Percentiles rank a stretch among this genome's conserved stretches.
Evolutionary conservation across 257 asterid species (phyloP).

Genomic region (Nicotiana knightiana): DNA sequence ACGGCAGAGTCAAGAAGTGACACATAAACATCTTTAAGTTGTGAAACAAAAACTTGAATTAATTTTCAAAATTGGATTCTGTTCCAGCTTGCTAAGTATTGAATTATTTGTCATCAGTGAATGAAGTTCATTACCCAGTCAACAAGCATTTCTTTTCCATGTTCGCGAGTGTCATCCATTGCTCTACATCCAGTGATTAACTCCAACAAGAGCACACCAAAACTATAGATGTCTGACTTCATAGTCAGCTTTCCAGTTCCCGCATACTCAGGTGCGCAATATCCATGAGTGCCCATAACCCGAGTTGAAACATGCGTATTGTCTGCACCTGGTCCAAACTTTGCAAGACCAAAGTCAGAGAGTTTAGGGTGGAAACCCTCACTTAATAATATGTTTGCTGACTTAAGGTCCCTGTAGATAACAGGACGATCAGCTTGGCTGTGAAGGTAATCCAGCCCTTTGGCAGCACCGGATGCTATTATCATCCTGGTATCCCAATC

Average conservation of each 20-base stretch:
- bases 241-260: slow-evolving; percentile 35
- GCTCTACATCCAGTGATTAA: slow-evolving; percentile 39
- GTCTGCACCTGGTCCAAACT: slow-evolving; percentile 34
- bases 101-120: background rate
- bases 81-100: background rate
- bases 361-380: slow-evolving; percentile 42
- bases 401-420: slow-evolving; percentile 44
- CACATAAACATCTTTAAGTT: background rate
- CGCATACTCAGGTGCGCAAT: slow-evolving; percentile 50
- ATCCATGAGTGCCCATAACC: slow-evolving; percentile 49
- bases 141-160: slow-evolving; percentile 12
- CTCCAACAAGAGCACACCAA: slow-evolving; percentile 44
- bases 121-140: slow-evolving; percentile 32
- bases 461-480: slow-evolving; percentile 40
- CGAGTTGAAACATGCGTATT: slow-evolving; percentile 43
- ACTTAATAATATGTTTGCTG: slow-evolving; percentile 41
- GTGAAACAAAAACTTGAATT: background rate
- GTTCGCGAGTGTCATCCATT: slow-evolving; percentile 14
- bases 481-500: slow-evolving; percentile 45
- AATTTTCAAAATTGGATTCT: background rate
- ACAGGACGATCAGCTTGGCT: slow-evolving; percentile 43
- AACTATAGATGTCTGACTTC: slow-evolving; percentile 43
- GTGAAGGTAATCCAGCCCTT: slow-evolving; percentile 41
- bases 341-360: slow-evolving; percentile 54
- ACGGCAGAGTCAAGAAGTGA: background rate